These are phyloP conservation scores for Colletotrichum sp. DNA, from an alignment of 2,329 filamentous ascomycete genomes.

Conservation along the genomic window DNA sequence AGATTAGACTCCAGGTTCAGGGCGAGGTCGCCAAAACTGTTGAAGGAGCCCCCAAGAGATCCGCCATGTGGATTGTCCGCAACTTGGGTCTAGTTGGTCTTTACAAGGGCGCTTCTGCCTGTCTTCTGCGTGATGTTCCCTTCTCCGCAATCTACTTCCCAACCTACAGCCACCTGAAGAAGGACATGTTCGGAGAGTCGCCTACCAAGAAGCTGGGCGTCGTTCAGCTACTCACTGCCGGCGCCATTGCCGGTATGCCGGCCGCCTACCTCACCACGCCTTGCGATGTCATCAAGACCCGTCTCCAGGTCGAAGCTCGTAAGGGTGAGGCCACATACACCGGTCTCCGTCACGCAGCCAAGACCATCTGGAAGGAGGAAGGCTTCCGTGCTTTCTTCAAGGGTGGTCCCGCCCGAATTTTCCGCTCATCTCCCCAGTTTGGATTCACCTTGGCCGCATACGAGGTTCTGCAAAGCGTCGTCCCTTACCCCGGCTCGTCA, in stretches of 20 bases:
- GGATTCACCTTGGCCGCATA: slow-evolving; percentile 97
- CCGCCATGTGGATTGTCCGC: slow-evolving; percentile 96
- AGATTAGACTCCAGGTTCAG: slow-evolving; percentile 97
- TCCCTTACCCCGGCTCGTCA: slow-evolving; percentile 77
- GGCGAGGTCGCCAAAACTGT: slow-evolving; percentile 91
- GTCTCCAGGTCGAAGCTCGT: slow-evolving; percentile 94
- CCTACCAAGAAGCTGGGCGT: slow-evolving; percentile 87
- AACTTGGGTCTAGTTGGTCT: slow-evolving; percentile 93
- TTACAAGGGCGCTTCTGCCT: slow-evolving; percentile 96
- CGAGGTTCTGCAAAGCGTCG: slow-evolving; percentile 81
- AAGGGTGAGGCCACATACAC: slow-evolving; percentile 93
- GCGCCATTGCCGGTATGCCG: slow-evolving; percentile 92
- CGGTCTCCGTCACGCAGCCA: slow-evolving; percentile 82
- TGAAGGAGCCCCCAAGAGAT: slow-evolving; percentile 82
- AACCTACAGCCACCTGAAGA: slow-evolving; percentile 92
- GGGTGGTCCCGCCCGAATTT: slow-evolving; percentile 91
- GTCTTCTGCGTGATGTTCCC: slow-evolving; percentile 92
- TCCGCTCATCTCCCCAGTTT: slow-evolving; percentile 95
- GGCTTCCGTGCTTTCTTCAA: slow-evolving; percentile 98
- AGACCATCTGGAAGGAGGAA: slow-evolving; percentile 86
- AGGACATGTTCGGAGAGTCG: slow-evolving; percentile 90
- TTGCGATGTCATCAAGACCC: slow-evolving; percentile 98
- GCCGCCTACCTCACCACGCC: slow-evolving; percentile 95
- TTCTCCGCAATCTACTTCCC: slow-evolving; percentile 99
- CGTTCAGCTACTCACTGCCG: slow-evolving; percentile 88